Base-by-base conservation (phyloP, 139 green algal genomes). In the Tetradesmus obliquus region DNA sequence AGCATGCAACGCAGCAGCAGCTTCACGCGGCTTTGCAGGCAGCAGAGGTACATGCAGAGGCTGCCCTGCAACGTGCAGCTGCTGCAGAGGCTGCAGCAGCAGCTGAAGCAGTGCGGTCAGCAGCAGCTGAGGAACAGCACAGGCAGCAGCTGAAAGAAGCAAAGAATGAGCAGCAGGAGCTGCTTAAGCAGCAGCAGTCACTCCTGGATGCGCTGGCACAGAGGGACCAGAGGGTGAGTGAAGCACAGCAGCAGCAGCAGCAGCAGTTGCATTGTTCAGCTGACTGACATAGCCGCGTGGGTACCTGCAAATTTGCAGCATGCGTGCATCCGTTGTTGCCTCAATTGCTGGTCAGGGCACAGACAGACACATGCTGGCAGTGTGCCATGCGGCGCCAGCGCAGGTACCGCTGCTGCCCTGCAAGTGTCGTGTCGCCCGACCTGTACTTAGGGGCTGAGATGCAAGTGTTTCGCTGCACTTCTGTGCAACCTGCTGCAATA, bases 171-270 rank as follows among this genome's bases (percentile, higher is more conserved):
- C 82, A 74, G 82, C 82, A 87, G 20, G 82, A 87, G 19, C 55
- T 72, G 8, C 51, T 87, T 17, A 71, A 87, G 54, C 82, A 74
- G 55, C 82, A 87, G 54, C 82, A 87, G 19, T 53, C 20, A 20
- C 82, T 87, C 8, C 15, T 87, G 82, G 82, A 87, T 24, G 60
- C 54, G 6, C 82, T 87, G 8, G 54, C 82, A 45, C 54, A 87
- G 55, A 53, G 82, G 20, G 82, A 87, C 24, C 82, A 72, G 55
- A n/a, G 62, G 55, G 82, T 87, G 19, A 74, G 82, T 12, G 53
- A 2, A 62, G 80, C 81, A 86, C 6, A 51, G 32, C 10, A 24
- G 79, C 74, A 82, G 3, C 13, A 45, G 32, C 32, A 45, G 32
- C 32, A 45, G 32, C 32, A 45, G 45, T 54, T 62, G 24, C 32